phyloP scores from a whole-genome alignment of 106 monocot genomes.

The Apostasia shenzhenica region DNA sequence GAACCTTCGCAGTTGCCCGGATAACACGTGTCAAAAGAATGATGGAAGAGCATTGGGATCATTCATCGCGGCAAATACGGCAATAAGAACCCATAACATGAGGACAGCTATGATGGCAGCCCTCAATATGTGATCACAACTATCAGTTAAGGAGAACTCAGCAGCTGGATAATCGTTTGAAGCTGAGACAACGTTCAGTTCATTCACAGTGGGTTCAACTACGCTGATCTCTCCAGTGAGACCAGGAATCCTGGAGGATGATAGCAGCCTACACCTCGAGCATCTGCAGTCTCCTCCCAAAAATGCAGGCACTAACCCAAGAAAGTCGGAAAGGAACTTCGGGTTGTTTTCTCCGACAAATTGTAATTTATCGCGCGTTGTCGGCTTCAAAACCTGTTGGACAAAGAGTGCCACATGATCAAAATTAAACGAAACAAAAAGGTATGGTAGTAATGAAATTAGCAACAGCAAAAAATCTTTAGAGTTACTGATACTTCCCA shows the following conservation, averaged over 20 bases:
- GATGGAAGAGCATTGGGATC: slow-evolving; percentile 16
- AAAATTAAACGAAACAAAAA: no score
- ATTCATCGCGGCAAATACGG: slow-evolving; percentile 46
- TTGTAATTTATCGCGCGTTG: slow-evolving; percentile 45
- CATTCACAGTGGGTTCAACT: background rate
- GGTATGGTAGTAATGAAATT: no score
- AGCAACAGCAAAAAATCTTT: no score
- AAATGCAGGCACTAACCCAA: slow-evolving; percentile 40
- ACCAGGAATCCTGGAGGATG: background rate
- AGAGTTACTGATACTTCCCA: no score
- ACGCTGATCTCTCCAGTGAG: slow-evolving; percentile 7
- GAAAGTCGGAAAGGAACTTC: slow-evolving; percentile 42
- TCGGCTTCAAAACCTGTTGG: slow-evolving; percentile 40
- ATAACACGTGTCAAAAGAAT: background rate
- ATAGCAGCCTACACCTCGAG: slow-evolving; percentile 30
- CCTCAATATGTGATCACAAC: slow-evolving; percentile 41
- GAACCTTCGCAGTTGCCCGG: no score
- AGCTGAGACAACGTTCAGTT: slow-evolving; percentile 6
- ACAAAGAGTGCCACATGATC: no score
- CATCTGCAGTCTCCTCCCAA: slow-evolving; percentile 59
- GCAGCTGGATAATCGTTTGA: background rate
- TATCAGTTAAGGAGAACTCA: slow-evolving; percentile 10
- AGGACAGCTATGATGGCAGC: slow-evolving; percentile 39
- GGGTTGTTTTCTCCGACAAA: slow-evolving; percentile 50
- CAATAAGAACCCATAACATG: slow-evolving; percentile 43